These are phyloP conservation scores for Coemansia brasiliensis DNA, from an alignment of 192 early-diverging fungal species.

Conservation along the genomic window DNA sequence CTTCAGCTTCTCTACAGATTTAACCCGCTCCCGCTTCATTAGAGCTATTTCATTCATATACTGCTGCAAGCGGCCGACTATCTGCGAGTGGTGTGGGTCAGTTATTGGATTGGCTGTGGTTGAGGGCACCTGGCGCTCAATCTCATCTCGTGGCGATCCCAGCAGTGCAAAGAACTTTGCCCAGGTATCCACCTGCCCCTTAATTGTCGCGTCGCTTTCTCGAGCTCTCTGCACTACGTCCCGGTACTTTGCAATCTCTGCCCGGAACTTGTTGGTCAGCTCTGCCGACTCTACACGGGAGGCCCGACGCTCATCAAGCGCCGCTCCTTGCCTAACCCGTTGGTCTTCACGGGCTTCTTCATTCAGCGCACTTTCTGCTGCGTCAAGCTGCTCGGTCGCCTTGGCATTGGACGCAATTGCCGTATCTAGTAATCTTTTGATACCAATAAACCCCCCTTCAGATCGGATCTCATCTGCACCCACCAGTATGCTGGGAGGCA, in stretches of 20 bases:
- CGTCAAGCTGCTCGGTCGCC: slow-evolving; percentile 61
- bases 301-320: slow-evolving; percentile 7
- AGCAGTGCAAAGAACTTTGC: slow-evolving; percentile 39
- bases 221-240: slow-evolving; percentile 68
- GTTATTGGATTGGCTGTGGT: slow-evolving; percentile 59
- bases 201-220: slow-evolving; percentile 66
- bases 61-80: slow-evolving; percentile 61
- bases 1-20: slow-evolving; percentile 67
- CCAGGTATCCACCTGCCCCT: slow-evolving; percentile 52
- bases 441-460: slow-evolving; percentile 64
- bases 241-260: slow-evolving; percentile 56
- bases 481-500: slow-evolving; percentile 69
- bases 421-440: slow-evolving; percentile 64
- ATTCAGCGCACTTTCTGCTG: slow-evolving; percentile 41
- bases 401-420: slow-evolving; percentile 58
- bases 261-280: slow-evolving; percentile 34
- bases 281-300: slow-evolving; percentile 24
- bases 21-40: slow-evolving; percentile 61
- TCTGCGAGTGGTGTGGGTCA: slow-evolving; percentile 64
- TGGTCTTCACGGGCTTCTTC: slow-evolving; percentile 45
- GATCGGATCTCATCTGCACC: slow-evolving; percentile 74
- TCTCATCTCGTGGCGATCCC: slow-evolving; percentile 46
- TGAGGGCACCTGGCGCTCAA: slow-evolving; percentile 60
- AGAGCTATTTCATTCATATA: slow-evolving; percentile 59
- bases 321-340: slow-evolving; percentile 16